Conservation (phyloP, 108 stramenopile genomes). For the Fistulifera pelliculosa region DNA sequence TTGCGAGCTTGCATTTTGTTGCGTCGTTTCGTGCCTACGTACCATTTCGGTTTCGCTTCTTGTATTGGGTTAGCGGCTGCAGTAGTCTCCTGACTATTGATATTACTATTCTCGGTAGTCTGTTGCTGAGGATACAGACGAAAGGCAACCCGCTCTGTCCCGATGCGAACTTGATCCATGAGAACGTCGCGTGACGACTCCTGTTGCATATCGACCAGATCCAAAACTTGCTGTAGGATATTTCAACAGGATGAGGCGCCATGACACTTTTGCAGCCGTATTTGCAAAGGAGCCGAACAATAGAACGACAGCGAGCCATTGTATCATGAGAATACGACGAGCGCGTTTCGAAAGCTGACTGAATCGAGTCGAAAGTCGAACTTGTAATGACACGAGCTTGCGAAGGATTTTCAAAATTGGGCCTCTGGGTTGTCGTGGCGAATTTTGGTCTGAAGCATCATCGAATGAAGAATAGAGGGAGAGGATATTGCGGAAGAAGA, state of each 20-base stretch:
- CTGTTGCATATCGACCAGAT: constrained; percentile 35
- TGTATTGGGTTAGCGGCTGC: constrained; percentile 6
- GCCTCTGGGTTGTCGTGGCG: too few relatives aligned
- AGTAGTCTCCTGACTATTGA: background rate
- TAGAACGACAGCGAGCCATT: background rate
- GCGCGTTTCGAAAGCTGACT: constrained; percentile 6
- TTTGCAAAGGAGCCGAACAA: background rate
- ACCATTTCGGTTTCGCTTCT: constrained; percentile 24
- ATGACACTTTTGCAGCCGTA: background rate
- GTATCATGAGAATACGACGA: background rate
- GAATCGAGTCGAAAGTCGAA: constrained; percentile 4
- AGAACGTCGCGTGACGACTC: background rate
- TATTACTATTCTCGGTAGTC: background rate
- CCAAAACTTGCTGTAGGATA: constrained; percentile 66
- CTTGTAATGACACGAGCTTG: too few relatives aligned
- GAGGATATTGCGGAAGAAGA: too few relatives aligned
- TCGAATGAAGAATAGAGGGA: too few relatives aligned
- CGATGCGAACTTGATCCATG: constrained; percentile 52
- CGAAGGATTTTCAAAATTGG: too few relatives aligned
- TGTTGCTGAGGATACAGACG: constrained; percentile 17
- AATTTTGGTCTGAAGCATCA: too few relatives aligned
- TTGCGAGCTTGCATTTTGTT: constrained; percentile 8
- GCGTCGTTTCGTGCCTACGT: constrained; percentile 23
- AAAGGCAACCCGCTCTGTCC: constrained; percentile 44
- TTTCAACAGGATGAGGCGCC: constrained; percentile 44